Evolutionary conservation across 805 yeast species (phyloP).

Genomic region (Saturnispora diversa): DNA sequence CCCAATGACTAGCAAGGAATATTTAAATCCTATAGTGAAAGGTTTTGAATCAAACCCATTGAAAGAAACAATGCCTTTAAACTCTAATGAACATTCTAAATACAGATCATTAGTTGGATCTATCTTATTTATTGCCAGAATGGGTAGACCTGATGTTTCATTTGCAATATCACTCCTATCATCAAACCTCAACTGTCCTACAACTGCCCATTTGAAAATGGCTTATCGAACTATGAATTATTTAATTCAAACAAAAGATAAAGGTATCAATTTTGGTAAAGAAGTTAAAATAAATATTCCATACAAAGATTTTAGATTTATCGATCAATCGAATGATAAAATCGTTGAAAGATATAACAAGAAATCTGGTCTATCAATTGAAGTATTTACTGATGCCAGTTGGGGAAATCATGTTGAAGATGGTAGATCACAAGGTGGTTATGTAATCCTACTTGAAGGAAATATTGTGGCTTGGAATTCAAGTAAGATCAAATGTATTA

Average conservation of each 20-base stretch:
- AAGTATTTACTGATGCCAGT: slow-evolving; percentile 8
- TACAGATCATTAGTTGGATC: slow-evolving; percentile 9
- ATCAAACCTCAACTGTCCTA: slow-evolving; percentile 1
- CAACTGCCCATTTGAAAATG: slow-evolving; percentile 2
- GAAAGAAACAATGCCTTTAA: background rate
- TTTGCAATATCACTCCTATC: slow-evolving; percentile 6
- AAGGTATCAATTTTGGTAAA: background rate
- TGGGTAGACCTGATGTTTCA: slow-evolving; percentile 11
- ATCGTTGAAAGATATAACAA: slow-evolving; percentile 3
- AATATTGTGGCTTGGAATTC: slow-evolving; percentile 9
- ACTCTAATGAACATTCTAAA: background rate
- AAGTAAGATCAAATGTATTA: background rate
- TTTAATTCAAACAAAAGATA: slow-evolving; percentile 1
- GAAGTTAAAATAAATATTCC: background rate
- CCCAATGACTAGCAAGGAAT: too few species aligned
- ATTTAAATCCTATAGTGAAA: slow-evolving; percentile 4
- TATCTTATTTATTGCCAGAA: slow-evolving; percentile 7
- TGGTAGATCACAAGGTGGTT: slow-evolving; percentile 8
- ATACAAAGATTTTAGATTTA: slow-evolving; percentile 6
- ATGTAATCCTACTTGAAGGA: slow-evolving; percentile 3
- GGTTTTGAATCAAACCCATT: background rate
- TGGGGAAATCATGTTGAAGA: slow-evolving; percentile 1
- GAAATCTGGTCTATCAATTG: background rate
- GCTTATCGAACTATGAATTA: slow-evolving; percentile 7
- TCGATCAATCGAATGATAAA: slow-evolving; percentile 5